Conservation (phyloP, 1,139 yeast species). For the Suhomyces bokatorum region DNA sequence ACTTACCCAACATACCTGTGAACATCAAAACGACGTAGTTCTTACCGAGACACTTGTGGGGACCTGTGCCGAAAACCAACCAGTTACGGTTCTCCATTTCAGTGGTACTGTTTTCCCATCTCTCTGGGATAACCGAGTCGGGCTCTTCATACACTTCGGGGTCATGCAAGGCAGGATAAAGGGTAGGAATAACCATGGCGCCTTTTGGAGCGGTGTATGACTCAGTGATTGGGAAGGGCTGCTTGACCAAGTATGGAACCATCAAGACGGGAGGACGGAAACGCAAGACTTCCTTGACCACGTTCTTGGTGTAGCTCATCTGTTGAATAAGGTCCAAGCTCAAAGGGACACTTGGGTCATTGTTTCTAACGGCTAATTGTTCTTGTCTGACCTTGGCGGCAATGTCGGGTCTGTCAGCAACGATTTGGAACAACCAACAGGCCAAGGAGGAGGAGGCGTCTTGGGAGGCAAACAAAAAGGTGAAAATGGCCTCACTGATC, state of each 20-base stretch:
- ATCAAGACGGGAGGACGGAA: slow-evolving; percentile 96
- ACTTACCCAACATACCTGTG: slow-evolving; percentile 88
- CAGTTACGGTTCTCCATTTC: slow-evolving; percentile 79
- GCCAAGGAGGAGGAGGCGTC: slow-evolving; percentile 98
- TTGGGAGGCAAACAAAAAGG: slow-evolving; percentile 95
- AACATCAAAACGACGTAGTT: slow-evolving; percentile 88
- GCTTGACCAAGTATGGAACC: slow-evolving; percentile 95
- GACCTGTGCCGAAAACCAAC: slow-evolving; percentile 96
- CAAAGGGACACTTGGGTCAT: slow-evolving; percentile 65
- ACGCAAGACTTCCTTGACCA: slow-evolving; percentile 87
- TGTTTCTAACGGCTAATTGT: slow-evolving; percentile 78
- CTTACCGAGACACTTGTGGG: slow-evolving; percentile 94
- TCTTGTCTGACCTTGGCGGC: slow-evolving; percentile 83
- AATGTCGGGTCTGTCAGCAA: slow-evolving; percentile 93
- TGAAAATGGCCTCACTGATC: slow-evolving; percentile 93
- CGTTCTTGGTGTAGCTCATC: slow-evolving; percentile 87
- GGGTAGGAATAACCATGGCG: slow-evolving; percentile 91
- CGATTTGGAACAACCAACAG: slow-evolving; percentile 96
- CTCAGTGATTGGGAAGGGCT: slow-evolving; percentile 78
- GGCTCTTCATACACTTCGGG: slow-evolving; percentile 95
- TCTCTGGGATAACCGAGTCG: slow-evolving; percentile 90
- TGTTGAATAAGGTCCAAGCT: slow-evolving; percentile 72
- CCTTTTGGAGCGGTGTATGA: slow-evolving; percentile 94
- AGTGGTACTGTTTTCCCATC: slow-evolving; percentile 64
- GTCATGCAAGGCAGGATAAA: slow-evolving; percentile 94